Base-by-base conservation (phyloP, 169 alveolate species). In the Eimeria nieschulzi region DNA sequence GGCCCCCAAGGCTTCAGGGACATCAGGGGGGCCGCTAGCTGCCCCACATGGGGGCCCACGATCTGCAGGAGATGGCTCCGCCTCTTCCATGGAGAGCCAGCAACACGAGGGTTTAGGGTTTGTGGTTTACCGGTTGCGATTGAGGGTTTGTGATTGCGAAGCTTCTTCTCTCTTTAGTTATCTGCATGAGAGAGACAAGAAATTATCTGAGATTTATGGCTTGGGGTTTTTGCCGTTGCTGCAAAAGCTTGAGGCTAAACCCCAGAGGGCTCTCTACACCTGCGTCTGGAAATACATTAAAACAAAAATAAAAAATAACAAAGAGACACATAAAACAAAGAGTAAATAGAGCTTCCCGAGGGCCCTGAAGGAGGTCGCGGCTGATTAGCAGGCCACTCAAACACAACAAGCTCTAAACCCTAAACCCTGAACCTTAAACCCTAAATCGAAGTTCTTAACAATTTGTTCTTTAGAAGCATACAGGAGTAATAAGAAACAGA, bases 351-450 rank as follows among this genome's bases (percentile, higher is more conserved):
- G 39, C 23, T 54, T 9, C 54, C 79, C 19, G 53, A 26, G 73
- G 73, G 73, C 73, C 79, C 79, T 59, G 66, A 17, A 17, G 6
- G 66, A 59, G 19, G 19, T 17, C 19, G 66, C 66, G 19, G 55
- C 51, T 25, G 79, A 33, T 46, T 19, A 46, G 23, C 54, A 23
- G 54, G 56, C 33, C 19, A 21, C 23, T 46, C 21, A 9, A 13
- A 54, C 39, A 21, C 55, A 15, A 15, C 55, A 2, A 25, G 19
- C 46, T 54, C 55, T 23, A 70, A 70, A 70, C 79, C 79, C 79
- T 70, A 70, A 70, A 70, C 79, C 79, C 79, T 70, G 23, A 70
- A 70, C 79, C 21, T 54, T 70, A 23, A 25, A 70, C 79, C 79
- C 54, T 23, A 70, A 21, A 70, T 54, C 79, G 46, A 33, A 3